These are phyloP conservation scores for Penicillium sp. DNA, from an alignment of 2,329 filamentous ascomycete species.

Conservation along the genomic window DNA sequence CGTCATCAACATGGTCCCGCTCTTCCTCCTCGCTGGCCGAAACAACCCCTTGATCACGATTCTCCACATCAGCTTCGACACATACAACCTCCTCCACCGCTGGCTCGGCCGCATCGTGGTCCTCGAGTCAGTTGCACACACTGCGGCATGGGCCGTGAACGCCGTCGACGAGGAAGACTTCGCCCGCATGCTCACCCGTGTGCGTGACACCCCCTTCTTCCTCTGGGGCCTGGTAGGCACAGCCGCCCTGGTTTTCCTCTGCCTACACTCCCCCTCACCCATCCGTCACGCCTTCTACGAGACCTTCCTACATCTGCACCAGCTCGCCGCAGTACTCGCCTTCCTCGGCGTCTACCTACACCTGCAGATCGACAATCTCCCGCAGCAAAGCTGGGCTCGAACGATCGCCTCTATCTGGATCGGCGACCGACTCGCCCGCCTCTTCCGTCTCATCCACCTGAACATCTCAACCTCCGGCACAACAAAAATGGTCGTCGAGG, in stretches of 20 bases:
- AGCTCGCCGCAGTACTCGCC: conserved; percentile 45
- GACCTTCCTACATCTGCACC: conserved; percentile 65
- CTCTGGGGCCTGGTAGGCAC: conserved; percentile 48
- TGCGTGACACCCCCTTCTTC: conserved; percentile 44
- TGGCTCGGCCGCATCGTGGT: conserved; percentile 78
- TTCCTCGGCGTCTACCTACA: conserved; percentile 49
- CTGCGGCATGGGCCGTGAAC: conserved; percentile 74
- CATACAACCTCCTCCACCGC: conserved; percentile 86
- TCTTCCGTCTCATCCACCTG: conserved; percentile 53
- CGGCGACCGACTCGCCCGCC: conserved; percentile 47
- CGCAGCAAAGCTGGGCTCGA: conserved; percentile 42
- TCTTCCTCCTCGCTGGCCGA: conserved; percentile 82
- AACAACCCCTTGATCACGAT: conserved; percentile 88
- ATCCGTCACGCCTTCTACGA: conserved; percentile 95
- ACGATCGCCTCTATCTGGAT: conserved; percentile 42
- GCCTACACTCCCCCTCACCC: conserved; percentile 56
- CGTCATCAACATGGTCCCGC: conserved; percentile 85
- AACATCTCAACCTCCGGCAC: conserved; percentile 53
- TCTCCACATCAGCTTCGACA: conserved; percentile 88
- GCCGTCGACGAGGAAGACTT: conserved; percentile 45
- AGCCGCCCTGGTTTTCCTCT: conserved; percentile 41
- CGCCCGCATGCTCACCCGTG: conserved; percentile 33
- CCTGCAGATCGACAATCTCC: conserved; percentile 42
- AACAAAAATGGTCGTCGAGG: conserved; percentile 57
- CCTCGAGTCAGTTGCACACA: conserved; percentile 70